Percentiles rank a stretch among this genome's conserved stretches.
These are phyloP conservation scores for Brettanomyces sp. DNA, from an alignment of 805 yeast genomes.

Conservation along the genomic window DNA sequence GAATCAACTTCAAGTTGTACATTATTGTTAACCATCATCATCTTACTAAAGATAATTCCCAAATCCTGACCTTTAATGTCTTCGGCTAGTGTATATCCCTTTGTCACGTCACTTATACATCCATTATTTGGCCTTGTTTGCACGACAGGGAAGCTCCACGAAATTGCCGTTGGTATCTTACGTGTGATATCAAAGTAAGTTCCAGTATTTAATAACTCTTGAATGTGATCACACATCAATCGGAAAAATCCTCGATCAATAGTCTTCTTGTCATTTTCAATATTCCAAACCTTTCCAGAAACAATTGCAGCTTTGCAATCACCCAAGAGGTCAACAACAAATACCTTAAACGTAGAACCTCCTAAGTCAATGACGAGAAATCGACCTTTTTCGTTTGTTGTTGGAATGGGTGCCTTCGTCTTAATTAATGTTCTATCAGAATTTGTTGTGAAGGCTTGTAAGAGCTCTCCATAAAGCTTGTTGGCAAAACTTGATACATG, in stretches of 20 bases:
- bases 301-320: conserved; percentile 8
- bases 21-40: conserved; percentile 18
- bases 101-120: conserved; percentile 44
- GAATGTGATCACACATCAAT: conserved; percentile 29
- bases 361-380: conserved; percentile 44
- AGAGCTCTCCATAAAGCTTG: background rate
- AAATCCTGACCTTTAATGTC: conserved; percentile 35
- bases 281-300: conserved; percentile 5
- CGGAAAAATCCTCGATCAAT: conserved; percentile 35
- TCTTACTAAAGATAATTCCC: conserved; percentile 29
- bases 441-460: background rate
- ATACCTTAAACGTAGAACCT: conserved; percentile 42
- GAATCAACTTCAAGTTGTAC: conserved; percentile 30
- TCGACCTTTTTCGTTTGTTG: conserved; percentile 6
- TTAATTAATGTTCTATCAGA: background rate
- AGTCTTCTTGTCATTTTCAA: conserved; percentile 27
- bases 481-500: background rate
- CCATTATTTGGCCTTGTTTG: conserved; percentile 34
- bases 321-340: conserved; percentile 11
- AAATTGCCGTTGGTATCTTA: conserved; percentile 33
- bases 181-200: conserved; percentile 4
- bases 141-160: conserved; percentile 51
- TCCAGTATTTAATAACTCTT: conserved; percentile 16
- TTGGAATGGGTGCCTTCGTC: background rate
- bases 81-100: conserved; percentile 42